Evolutionary conservation across 108 stramenopile genomes (phyloP).

Genomic region (Chaetoceros muelleri): DNA sequence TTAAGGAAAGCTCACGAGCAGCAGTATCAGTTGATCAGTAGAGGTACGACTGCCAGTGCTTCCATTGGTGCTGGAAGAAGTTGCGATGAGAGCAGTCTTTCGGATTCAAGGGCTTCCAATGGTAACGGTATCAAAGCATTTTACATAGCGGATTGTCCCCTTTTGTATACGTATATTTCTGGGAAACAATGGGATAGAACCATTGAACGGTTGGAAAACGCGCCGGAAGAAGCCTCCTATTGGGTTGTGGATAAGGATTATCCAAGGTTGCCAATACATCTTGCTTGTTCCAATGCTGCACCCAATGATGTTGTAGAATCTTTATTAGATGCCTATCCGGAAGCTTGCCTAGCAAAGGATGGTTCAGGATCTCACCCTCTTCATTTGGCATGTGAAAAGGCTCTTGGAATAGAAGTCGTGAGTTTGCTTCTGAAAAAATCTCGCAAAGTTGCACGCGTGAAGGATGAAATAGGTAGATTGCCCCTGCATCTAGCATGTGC

Average conservation of each 20-base stretch:
- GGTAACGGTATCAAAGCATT: background rate
- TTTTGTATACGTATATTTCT: background rate
- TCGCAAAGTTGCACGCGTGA: background rate
- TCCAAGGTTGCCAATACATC: background rate
- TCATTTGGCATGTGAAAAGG: slow-evolving; percentile 7
- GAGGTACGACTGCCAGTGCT: too few species aligned
- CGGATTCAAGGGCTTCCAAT: background rate
- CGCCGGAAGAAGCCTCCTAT: background rate
- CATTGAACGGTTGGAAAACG: background rate
- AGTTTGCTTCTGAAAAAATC: background rate
- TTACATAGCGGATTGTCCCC: background rate
- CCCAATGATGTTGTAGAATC: slow-evolving; percentile 7
- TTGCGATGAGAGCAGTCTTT: background rate
- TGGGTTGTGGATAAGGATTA: background rate
- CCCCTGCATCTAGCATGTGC: slow-evolving; percentile 76
- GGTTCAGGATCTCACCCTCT: slow-evolving; percentile 15
- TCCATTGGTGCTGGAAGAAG: background rate
- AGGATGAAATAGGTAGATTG: slow-evolving; percentile 33
- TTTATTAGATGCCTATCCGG: slow-evolving; percentile 11
- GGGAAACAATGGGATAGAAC: background rate
- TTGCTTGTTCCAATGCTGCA: background rate
- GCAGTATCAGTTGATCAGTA: background rate
- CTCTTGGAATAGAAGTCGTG: background rate
- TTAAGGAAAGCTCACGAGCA: background rate
- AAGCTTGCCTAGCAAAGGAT: slow-evolving; percentile 5